Percentiles rank a stretch among this genome's conserved stretches.
Evolutionary conservation across 2,329 filamentous ascomycete species (phyloP).

Genomic region (Cercospora sp.): DNA sequence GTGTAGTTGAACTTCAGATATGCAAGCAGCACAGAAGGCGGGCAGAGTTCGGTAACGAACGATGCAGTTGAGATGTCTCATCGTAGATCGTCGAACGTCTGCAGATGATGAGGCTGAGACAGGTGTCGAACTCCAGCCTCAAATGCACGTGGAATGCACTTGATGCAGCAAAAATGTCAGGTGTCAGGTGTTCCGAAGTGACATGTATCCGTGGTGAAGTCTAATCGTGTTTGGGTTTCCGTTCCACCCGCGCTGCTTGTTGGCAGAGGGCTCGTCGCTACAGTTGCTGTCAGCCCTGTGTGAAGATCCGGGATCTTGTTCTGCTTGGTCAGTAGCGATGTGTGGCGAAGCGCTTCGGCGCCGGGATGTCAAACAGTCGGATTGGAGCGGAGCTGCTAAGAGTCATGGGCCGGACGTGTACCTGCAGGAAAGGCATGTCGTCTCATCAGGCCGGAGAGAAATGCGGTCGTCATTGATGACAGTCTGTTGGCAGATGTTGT

Average conservation of each 20-base stretch:
- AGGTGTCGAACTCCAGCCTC: conserved; percentile 7
- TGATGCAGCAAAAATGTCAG: not conserved
- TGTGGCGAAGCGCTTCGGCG: not conserved
- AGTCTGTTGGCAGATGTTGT: not conserved
- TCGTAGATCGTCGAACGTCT: not conserved
- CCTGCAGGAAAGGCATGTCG: not conserved
- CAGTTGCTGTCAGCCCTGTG: not conserved
- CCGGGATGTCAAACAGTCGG: not conserved
- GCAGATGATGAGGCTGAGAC: not conserved
- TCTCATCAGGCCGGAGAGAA: not conserved
- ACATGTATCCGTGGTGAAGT: not conserved
- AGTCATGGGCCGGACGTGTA: not conserved
- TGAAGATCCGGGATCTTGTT: not conserved
- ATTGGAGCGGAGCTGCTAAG: not conserved
- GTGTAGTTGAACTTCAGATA: not conserved
- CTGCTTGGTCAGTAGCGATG: not conserved
- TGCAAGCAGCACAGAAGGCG: not conserved
- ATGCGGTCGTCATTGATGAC: not conserved
- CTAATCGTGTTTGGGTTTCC: not conserved
- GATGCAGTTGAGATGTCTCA: not conserved
- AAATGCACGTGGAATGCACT: not conserved
- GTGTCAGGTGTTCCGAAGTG: not conserved
- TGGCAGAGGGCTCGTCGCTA: not conserved
- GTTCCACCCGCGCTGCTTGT: not conserved
- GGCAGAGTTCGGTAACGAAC: not conserved